Evolutionary conservation across 257 asterid genomes (phyloP).

Genomic region (Cynanchum wilfordii): DNA sequence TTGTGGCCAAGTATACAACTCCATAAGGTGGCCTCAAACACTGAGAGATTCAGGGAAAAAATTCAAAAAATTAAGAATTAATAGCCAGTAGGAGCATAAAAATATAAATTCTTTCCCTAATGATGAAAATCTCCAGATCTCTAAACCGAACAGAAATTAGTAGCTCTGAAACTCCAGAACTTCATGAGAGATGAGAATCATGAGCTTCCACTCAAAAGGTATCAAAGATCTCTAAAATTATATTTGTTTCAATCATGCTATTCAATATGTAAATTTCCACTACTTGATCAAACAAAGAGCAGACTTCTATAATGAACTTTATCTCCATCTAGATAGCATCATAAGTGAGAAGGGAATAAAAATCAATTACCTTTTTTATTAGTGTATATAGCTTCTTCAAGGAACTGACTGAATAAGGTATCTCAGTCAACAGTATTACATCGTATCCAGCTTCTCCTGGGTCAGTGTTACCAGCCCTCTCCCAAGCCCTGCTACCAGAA

Average conservation of each 20-base stretch:
- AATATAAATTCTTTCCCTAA: not conserved
- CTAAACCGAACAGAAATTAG: too few relatives aligned
- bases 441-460: slow-evolving; percentile 35
- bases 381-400: slow-evolving; percentile 32
- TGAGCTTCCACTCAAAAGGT: not conserved
- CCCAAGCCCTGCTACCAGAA: slow-evolving; percentile 43
- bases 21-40: slow-evolving; percentile 40
- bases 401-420: slow-evolving; percentile 30
- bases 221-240: not conserved
- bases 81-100: not conserved
- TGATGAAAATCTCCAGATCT: not conserved
- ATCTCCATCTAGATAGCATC: not conserved
- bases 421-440: slow-evolving; percentile 32
- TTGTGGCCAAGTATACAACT: slow-evolving; percentile 32
- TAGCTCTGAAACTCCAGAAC: not conserved
- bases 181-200: not conserved
- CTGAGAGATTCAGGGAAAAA: slow-evolving; percentile 9
- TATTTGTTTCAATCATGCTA: not conserved
- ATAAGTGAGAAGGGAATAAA: not conserved
- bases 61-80: not conserved
- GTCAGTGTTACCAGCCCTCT: slow-evolving; percentile 28
- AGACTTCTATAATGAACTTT: not conserved
- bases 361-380: slow-evolving; percentile 25
- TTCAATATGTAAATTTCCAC: not conserved
- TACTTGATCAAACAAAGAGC: not conserved